phyloP scores from a whole-genome alignment of 306 rosid species.

The Castanopsis chinensis region DNA sequence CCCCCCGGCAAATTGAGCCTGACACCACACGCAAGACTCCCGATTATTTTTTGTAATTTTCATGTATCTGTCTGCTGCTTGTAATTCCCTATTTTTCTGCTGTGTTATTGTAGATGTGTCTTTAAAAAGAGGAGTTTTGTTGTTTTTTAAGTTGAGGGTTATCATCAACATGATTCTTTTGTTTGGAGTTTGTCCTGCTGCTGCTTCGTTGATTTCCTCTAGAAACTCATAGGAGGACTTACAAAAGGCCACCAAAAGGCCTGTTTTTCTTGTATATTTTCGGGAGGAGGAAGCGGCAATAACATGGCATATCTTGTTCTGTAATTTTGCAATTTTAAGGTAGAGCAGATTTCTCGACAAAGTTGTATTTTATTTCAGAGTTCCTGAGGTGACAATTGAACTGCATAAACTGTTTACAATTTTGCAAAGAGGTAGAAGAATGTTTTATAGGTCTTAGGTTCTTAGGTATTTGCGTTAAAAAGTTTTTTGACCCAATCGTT shows the following conservation, averaged over 20 bases:
- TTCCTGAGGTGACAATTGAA: slow-evolving; percentile 27
- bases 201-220: slow-evolving; percentile 59
- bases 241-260: slow-evolving; percentile 50
- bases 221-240: slow-evolving; percentile 58
- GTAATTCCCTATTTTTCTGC: slow-evolving; percentile 62
- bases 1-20: slow-evolving; percentile 96
- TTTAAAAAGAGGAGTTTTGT: slow-evolving; percentile 48
- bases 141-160: slow-evolving; percentile 60
- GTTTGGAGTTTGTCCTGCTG: slow-evolving; percentile 62
- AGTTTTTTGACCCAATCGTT: too few relatives aligned
- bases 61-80: slow-evolving; percentile 39
- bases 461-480: too few relatives aligned
- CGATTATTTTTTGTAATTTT: slow-evolving; percentile 90
- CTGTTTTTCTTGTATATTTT: slow-evolving; percentile 75
- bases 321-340: slow-evolving; percentile 41
- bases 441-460: background rate
- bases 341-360: slow-evolving; percentile 42
- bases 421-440: background rate
- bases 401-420: slow-evolving; percentile 3
- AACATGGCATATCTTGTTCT: slow-evolving; percentile 64
- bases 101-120: slow-evolving; percentile 68
- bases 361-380: slow-evolving; percentile 20
- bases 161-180: slow-evolving; percentile 78
- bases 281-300: slow-evolving; percentile 57
- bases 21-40: slow-evolving; percentile 99